Conservation (phyloP, 768 basidiomycete species). For the Boletus reticulatus region DNA sequence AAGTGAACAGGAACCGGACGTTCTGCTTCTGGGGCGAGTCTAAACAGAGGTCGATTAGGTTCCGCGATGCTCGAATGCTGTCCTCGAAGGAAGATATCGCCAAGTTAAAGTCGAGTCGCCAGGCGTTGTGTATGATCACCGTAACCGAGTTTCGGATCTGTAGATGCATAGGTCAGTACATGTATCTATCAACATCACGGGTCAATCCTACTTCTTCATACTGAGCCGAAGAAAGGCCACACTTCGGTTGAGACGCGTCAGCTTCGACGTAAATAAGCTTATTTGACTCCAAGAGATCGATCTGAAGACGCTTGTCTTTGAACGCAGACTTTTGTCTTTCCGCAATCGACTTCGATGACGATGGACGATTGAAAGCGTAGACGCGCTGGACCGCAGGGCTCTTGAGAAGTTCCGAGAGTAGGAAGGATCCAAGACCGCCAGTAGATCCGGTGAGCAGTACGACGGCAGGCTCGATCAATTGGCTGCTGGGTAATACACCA, state of each 20-base stretch:
- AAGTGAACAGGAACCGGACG: slow-evolving; percentile 26
- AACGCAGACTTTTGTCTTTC: slow-evolving; percentile 36
- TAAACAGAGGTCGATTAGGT: slow-evolving; percentile 30
- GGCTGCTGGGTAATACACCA: not conserved
- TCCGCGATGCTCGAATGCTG: slow-evolving; percentile 32
- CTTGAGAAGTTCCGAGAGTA: slow-evolving; percentile 32
- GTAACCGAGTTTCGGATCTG: slow-evolving; percentile 26
- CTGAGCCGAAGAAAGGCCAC: slow-evolving; percentile 28
- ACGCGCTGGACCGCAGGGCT: slow-evolving; percentile 27
- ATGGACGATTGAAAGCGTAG: slow-evolving; percentile 35
- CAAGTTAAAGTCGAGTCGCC: slow-evolving; percentile 43
- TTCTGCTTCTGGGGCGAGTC: not conserved
- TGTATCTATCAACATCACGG: not conserved
- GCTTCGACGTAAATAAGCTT: slow-evolving; percentile 41
- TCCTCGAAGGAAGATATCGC: slow-evolving; percentile 37
- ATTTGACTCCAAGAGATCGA: slow-evolving; percentile 24
- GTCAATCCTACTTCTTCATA: slow-evolving; percentile 30
- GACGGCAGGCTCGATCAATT: not conserved
- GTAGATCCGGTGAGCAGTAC: slow-evolving; percentile 41
- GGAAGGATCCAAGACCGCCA: slow-evolving; percentile 40
- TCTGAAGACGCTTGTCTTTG: slow-evolving; percentile 35
- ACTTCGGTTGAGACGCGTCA: slow-evolving; percentile 27
- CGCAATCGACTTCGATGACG: slow-evolving; percentile 3
- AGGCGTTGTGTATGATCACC: slow-evolving; percentile 37
- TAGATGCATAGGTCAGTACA: not conserved